Percentiles rank a stretch among this genome's conserved stretches.
These are phyloP conservation scores for Neofusicoccum sp. DNA, from an alignment of 2,329 filamentous ascomycete species.

Conservation along the genomic window DNA sequence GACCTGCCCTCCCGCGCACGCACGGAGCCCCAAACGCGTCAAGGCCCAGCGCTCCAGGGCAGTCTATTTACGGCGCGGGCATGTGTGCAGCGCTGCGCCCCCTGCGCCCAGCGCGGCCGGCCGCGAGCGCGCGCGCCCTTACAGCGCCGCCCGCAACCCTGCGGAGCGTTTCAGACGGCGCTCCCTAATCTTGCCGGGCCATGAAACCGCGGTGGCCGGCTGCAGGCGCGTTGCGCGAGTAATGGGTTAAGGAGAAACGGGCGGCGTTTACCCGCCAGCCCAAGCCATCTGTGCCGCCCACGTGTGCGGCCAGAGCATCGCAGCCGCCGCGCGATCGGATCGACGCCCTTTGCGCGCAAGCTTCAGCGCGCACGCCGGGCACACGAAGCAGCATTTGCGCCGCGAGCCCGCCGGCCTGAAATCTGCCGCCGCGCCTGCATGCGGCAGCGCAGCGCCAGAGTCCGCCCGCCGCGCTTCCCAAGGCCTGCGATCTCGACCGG, in stretches of 20 bases:
- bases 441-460: conserved; percentile 7
- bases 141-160: background rate
- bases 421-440: conserved; percentile 11
- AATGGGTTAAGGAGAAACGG: conserved; percentile 7
- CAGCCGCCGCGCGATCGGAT: conserved; percentile 12
- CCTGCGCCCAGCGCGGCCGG: background rate
- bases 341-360: conserved; percentile 2
- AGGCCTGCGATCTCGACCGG: conserved; percentile 7
- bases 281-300: background rate
- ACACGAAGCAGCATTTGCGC: background rate
- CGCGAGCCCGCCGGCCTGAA: background rate
- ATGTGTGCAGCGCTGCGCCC: background rate
- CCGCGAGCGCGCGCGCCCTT: background rate
- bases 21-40: conserved; percentile 14
- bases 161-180: conserved; percentile 15
- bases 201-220: conserved; percentile 11
- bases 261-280: background rate
- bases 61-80: conserved; percentile 7
- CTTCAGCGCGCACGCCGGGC: background rate
- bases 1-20: conserved; percentile 4
- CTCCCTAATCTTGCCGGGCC: conserved; percentile 12
- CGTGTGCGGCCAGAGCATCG: background rate
- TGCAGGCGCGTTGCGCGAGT: conserved; percentile 16
- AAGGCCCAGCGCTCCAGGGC: background rate
- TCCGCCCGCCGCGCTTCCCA: background rate